Conservation (phyloP, 129 eudicot species). For the Deinandra increscens region DNA sequence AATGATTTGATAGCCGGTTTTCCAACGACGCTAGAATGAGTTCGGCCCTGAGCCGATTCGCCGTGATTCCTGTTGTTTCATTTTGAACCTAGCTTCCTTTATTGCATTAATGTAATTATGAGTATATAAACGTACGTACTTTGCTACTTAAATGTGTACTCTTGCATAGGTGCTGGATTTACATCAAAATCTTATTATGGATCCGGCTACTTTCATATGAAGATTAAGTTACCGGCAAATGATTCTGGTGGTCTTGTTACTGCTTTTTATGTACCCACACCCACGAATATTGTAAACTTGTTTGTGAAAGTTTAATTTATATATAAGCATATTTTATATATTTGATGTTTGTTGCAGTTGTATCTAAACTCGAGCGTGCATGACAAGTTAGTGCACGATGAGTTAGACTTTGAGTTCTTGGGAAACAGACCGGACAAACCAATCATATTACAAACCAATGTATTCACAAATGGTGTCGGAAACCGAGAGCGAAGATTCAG, state of each 20-base stretch:
- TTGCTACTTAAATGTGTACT: neutral
- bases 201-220: slow-evolving; percentile 40
- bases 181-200: slow-evolving; percentile 31
- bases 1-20: no score
- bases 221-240: slow-evolving; percentile 36
- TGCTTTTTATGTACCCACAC: slow-evolving; percentile 38
- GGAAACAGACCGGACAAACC: slow-evolving; percentile 43
- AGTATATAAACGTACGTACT: neutral
- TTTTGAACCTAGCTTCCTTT: no score
- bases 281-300: neutral
- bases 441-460: slow-evolving; percentile 42
- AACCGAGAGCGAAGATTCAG: slow-evolving; percentile 43
- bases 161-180: slow-evolving; percentile 37
- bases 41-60: no score
- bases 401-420: slow-evolving; percentile 60
- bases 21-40: no score
- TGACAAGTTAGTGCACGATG: slow-evolving; percentile 51
- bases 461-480: slow-evolving; percentile 39
- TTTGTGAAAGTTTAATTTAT: neutral
- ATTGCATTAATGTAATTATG: neutral
- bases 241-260: slow-evolving; percentile 42
- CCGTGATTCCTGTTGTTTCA: no score
- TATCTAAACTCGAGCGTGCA: slow-evolving; percentile 23
- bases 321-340: neutral
- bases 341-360: slow-evolving; percentile 45